Evolutionary conservation across 495 filamentous ascomycete species (phyloP).

Genomic region (Aspergillus bertholletiae): DNA sequence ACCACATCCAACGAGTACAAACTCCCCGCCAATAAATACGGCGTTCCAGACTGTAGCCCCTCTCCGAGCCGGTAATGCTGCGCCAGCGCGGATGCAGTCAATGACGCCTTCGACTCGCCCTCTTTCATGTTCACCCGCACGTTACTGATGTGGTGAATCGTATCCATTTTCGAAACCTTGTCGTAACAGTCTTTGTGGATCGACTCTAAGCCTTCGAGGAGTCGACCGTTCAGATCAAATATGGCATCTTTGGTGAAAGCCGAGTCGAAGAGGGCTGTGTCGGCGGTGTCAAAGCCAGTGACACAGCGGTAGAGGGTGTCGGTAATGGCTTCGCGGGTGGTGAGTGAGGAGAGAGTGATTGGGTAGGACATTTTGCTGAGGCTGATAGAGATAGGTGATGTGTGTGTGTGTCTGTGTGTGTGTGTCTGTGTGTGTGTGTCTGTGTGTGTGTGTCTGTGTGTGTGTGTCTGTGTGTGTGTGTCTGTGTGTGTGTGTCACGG

Average conservation of each 20-base stretch:
- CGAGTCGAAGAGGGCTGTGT: conserved; percentile 24
- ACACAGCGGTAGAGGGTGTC: conserved; percentile 28
- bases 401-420: too few species aligned
- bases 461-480: too few species aligned
- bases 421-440: too few species aligned
- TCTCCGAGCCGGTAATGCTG: conserved; percentile 25
- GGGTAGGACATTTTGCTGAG: too few species aligned
- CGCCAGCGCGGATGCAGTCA: conserved; percentile 20
- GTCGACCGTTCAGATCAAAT: conserved; percentile 18
- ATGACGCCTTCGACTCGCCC: conserved; percentile 11
- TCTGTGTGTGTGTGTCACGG: too few species aligned
- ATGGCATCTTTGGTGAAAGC: conserved; percentile 15
- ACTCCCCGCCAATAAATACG: conserved; percentile 10
- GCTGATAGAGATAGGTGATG: too few species aligned
- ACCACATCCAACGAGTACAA: conserved; percentile 25
- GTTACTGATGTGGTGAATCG: conserved; percentile 30
- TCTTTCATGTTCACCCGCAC: conserved; percentile 25
- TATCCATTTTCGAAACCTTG: conserved; percentile 23
- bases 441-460: too few species aligned
- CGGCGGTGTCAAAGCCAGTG: conserved; percentile 23
- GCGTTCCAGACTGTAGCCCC: conserved; percentile 14
- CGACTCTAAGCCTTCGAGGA: conserved; percentile 14
- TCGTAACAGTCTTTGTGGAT: conserved; percentile 17
- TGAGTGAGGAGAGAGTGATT: background rate
- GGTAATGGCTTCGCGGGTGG: conserved; percentile 24